phyloP scores from a whole-genome alignment of 2,329 filamentous ascomycete species.

The Trichoderma koningiopsis region DNA sequence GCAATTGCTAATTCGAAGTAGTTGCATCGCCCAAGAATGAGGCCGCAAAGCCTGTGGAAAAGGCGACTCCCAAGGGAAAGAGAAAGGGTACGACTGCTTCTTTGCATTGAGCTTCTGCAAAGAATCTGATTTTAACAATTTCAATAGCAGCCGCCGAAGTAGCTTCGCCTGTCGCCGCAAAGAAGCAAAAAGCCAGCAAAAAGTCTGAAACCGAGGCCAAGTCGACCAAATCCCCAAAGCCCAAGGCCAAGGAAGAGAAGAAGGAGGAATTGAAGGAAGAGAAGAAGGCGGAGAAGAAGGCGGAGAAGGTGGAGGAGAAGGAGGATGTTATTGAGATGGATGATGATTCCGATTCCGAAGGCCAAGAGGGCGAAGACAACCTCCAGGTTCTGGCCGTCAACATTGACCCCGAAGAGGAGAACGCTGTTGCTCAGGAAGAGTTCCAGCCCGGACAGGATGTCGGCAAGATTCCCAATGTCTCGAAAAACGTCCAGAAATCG shows the following conservation, averaged over 20 bases:
- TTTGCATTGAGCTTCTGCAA: constrained; percentile 25
- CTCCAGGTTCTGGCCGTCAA: constrained; percentile 48
- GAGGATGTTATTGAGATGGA: constrained; percentile 39
- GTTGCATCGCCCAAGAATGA: constrained; percentile 36
- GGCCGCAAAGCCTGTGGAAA: constrained; percentile 38
- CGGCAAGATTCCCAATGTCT: constrained; percentile 53
- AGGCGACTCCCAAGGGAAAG: constrained; percentile 42
- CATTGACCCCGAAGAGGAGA: constrained; percentile 50
- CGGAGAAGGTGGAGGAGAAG: constrained; percentile 31
- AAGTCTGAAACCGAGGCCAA: constrained; percentile 40
- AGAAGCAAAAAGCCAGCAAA: constrained; percentile 51
- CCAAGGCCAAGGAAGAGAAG: constrained; percentile 33
- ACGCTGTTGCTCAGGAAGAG: constrained; percentile 40
- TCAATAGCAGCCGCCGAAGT: constrained; percentile 45
- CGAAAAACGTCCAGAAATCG: constrained; percentile 49
- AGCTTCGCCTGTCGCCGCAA: constrained; percentile 46
- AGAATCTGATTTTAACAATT: constrained; percentile 25
- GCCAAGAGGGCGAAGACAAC: constrained; percentile 46
- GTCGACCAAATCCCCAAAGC: constrained; percentile 35
- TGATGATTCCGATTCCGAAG: constrained; percentile 40
- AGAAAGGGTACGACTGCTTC: constrained; percentile 35
- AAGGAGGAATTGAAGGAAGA: constrained; percentile 35
- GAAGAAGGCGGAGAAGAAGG: constrained; percentile 33
- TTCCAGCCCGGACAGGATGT: constrained; percentile 55
- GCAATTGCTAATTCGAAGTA: constrained; percentile 32